Base-by-base conservation (phyloP, 768 basidiomycete species). In the Pleurotus citrinopileatus region DNA sequence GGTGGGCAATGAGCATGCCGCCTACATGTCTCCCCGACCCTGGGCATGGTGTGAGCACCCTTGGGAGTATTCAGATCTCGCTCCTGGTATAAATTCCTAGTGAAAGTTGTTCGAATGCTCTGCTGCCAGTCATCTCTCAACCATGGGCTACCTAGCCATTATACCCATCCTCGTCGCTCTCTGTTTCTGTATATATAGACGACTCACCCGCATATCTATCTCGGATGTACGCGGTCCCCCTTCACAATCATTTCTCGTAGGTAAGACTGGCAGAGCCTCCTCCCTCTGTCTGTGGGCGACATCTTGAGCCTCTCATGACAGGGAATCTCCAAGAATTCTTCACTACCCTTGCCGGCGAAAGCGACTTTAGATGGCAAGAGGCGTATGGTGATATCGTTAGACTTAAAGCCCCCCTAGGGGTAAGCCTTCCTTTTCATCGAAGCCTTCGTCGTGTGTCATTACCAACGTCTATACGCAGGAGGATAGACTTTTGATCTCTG, bases 351-450 rank as follows among this genome's bases (percentile, higher is more conserved):
- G 79, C 73, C 15, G 80, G 75, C 12, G 70, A 55, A 47, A 56
- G 75, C 8, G 81, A 82, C 55, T 81, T 81, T 63, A 77, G 75
- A 60, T 82, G 80, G 64, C 74, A 77, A 59, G 67, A 63, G 28
- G 60, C 69, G 55, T 83, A 70, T 59, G 81, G 82, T 1, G 75
- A 76, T 56, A 67, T 82, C 15, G 74, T 79, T 26, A 75, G 77
- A 29, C 59, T 83, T 50, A 78, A 79, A 61, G 81, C 75, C 3
- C 66, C 76, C 17, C 75, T 81, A 57, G 75, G 79, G 51, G 80
- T 80, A 62, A 43, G 43, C 23, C 20, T 36, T 37, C 28, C 48
- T 36, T 20, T 13, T 40, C 27, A 37, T n/a, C 20, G 15, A 53
- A 46, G 45, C 32, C 42, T 17, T 17, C 23, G 26, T 46, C 32